phyloP scores from a whole-genome alignment of 148 eudicot genomes.

The Rhododendron molle region DNA sequence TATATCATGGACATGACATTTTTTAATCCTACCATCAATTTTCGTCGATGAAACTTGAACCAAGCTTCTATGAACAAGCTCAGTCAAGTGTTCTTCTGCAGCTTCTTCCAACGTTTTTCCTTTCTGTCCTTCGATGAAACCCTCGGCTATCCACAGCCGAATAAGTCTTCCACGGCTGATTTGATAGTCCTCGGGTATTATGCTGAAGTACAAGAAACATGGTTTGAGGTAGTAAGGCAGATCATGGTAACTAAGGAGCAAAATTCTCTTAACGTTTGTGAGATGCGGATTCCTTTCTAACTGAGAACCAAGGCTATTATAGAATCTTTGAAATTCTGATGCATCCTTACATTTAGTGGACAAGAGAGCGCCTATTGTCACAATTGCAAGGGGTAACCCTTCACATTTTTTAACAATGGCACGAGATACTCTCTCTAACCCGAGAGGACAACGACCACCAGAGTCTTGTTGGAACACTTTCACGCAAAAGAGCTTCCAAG shows the following conservation, averaged over 20 bases:
- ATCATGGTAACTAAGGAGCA: neutral
- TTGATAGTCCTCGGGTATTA: neutral
- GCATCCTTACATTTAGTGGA: neutral
- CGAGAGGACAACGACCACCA: neutral
- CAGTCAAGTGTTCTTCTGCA: neutral
- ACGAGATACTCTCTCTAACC: neutral
- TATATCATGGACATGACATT: neutral
- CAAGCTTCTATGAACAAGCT: neutral
- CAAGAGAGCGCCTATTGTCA: neutral
- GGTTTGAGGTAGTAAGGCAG: neutral
- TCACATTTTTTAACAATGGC: neutral
- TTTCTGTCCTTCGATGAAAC: neutral
- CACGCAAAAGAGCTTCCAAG: neutral
- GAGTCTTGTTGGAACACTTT: neutral
- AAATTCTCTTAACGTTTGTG: neutral
- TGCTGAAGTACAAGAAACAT: neutral
- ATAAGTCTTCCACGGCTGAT: neutral
- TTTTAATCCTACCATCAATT: neutral
- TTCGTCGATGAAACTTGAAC: neutral
- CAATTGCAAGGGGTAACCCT: constrained; percentile 10
- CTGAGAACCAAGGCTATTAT: no score
- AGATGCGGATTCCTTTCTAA: no score
- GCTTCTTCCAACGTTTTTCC: neutral
- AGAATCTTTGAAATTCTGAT: neutral
- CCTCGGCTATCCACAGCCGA: constrained; percentile 3